Percentiles rank a stretch among this genome's conserved stretches.
These are phyloP conservation scores for Cytospora piceicola DNA, from an alignment of 2,329 filamentous ascomycete species.

Conservation along the genomic window DNA sequence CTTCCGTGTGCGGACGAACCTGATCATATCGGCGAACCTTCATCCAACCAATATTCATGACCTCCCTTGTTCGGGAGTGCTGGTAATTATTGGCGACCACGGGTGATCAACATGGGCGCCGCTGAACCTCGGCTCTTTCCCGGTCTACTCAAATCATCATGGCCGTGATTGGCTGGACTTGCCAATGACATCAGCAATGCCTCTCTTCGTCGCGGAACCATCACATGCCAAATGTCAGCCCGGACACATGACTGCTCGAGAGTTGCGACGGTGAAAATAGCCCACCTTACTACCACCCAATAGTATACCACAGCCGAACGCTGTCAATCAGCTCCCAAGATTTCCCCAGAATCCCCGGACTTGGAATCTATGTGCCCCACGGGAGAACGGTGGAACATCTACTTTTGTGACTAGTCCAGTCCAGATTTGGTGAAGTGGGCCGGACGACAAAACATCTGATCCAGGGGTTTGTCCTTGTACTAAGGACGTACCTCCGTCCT, in stretches of 20 bases:
- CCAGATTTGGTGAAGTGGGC: background rate
- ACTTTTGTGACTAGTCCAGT: background rate
- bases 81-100: background rate
- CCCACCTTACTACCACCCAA: background rate
- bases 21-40: too few relatives aligned
- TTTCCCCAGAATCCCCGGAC: conserved; percentile 17
- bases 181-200: conserved; percentile 27
- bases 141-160: conserved; percentile 12
- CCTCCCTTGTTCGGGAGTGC: conserved; percentile 4
- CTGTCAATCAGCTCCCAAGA: background rate
- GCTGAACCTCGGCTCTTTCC: conserved; percentile 27
- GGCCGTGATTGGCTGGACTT: conserved; percentile 21
- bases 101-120: background rate
- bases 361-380: conserved; percentile 2
- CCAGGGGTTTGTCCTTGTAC: background rate
- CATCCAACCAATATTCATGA: background rate
- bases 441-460: background rate
- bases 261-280: conserved; percentile 18
- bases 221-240: conserved; percentile 29
- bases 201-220: background rate
- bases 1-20: too few relatives aligned
- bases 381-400: background rate
- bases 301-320: background rate
- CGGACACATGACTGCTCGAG: conserved; percentile 25
- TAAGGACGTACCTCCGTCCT: background rate